Conservation (phyloP, 164 flowering plant species). For the Annona squamosa region DNA sequence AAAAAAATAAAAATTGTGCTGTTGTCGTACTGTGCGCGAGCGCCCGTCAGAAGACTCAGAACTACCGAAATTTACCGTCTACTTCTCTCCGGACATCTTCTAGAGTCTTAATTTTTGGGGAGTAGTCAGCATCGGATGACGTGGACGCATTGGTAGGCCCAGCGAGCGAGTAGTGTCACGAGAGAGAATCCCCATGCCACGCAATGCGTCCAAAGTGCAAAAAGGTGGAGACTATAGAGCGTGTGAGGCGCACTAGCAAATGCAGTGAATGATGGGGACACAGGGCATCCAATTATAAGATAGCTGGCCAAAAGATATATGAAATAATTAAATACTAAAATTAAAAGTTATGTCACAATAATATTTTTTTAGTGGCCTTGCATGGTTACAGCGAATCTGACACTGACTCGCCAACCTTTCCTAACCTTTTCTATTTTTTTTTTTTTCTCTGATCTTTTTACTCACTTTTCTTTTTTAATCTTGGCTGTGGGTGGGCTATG, state of each 20-base stretch:
- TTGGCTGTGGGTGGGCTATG: too few species aligned
- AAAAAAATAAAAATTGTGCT: too few species aligned
- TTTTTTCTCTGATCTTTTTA: not conserved
- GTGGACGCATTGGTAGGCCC: not conserved
- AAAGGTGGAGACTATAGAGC: not conserved
- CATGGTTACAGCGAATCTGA: not conserved
- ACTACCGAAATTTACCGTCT: too few species aligned
- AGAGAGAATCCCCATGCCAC: not conserved
- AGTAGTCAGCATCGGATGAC: not conserved
- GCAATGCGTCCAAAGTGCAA: slow-evolving; percentile 3
- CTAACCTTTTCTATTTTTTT: not conserved
- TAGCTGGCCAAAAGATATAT: not conserved
- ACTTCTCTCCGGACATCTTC: too few species aligned
- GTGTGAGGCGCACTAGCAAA: not conserved
- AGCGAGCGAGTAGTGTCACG: not conserved
- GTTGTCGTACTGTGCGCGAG: too few species aligned
- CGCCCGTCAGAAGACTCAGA: too few species aligned
- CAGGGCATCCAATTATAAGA: not conserved
- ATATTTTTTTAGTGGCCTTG: not conserved
- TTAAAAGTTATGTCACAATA: not conserved
- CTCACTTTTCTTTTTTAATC: too few species aligned
- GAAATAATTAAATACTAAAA: too few species aligned
- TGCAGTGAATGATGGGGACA: not conserved
- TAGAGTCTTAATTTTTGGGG: not conserved
- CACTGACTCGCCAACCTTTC: slow-evolving; percentile 2